Evolutionary conservation across 2,329 filamentous ascomycete species (phyloP), one percentile per base, ranked within the genome.

Genomic region (Fusarium brachygibbosum): DNA sequence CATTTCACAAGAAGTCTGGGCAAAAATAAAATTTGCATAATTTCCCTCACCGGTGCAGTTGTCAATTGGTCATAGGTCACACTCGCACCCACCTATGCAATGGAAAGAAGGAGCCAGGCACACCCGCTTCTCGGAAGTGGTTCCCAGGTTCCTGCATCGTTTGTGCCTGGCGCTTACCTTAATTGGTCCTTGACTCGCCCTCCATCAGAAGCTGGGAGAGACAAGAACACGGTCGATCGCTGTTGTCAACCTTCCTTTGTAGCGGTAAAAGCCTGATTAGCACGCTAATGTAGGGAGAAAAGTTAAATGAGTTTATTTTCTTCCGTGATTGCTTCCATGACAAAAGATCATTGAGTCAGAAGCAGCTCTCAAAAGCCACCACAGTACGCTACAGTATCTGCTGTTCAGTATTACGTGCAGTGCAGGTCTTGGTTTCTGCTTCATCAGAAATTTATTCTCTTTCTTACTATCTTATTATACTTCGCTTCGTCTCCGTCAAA

Each of bases 1-100:
- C 32, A 35, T 52, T 53, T 67, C 59, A 67, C 55, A 63, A 68
- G 45, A 50, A 69, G 48, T 14, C 14, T 25, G 58, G 52, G 21
- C 40, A 52, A 56, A 63, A 65, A 60, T 73, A 73, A 76, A 66
- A 77, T 76, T 76, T 76, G 73, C 67, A 75, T 63, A 76, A 76
- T 76, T 66, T 76, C 73, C 68, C 51, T 51, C 51, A 40, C 35
- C 40, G 23, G 31, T 51, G 48, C 34, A 51, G 48, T 42, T 34
- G 23, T 21, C 28, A 32, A 14, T 53, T 44, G 44, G n/a, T 51
- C 57, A 70, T 64, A 50, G 49, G 46, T 35, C 21, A 35, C 16
- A 42, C 21, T 7, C 40, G n/a, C n/a, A n/a, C n/a, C n/a, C n/a
- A n/a, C n/a, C n/a, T n/a, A n/a, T n/a, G n/a, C n/a, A n/a, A 25